A percentile compares a stretch with the other conserved stretches of the same genome.
These are phyloP conservation scores for Stramenopiles sp. DNA, from an alignment of 352 stramenopile species.

Conservation along the genomic window DNA sequence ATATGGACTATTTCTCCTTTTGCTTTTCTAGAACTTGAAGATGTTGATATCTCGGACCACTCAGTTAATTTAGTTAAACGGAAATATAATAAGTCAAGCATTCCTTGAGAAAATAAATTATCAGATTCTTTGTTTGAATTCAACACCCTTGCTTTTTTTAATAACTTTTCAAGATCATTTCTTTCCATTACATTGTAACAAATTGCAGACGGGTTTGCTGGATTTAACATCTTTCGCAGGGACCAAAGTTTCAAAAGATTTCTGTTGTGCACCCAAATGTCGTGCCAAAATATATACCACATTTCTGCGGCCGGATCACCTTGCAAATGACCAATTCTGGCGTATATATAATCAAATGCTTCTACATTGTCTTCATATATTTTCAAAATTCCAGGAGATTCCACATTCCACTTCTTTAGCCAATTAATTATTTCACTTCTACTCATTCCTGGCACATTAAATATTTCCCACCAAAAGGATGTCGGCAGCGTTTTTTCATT, in stretches of 20 bases:
- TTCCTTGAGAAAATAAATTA: not conserved
- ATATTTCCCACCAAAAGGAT: constrained; percentile 1
- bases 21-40: not conserved
- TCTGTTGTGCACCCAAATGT: not conserved
- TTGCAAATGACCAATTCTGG: not conserved
- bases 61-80: not conserved
- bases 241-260: not conserved
- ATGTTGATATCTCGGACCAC: not conserved
- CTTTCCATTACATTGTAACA: not conserved
- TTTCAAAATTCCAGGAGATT: not conserved
- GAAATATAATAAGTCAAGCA: constrained; percentile 6
- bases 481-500: not conserved
- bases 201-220: not conserved
- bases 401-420: not conserved
- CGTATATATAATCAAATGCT: not conserved
- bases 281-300: constrained; percentile 9
- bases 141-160: not conserved
- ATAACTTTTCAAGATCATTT: not conserved
- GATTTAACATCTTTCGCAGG: not conserved
- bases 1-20: constrained; percentile 4
- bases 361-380: not conserved
- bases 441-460: not conserved
- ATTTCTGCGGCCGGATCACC: not conserved
- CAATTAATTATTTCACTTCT: not conserved
- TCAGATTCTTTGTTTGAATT: not conserved